Conservation (phyloP, 225 moss, liverwort and hornwort species). For the Lunularia cruciata region DNA sequence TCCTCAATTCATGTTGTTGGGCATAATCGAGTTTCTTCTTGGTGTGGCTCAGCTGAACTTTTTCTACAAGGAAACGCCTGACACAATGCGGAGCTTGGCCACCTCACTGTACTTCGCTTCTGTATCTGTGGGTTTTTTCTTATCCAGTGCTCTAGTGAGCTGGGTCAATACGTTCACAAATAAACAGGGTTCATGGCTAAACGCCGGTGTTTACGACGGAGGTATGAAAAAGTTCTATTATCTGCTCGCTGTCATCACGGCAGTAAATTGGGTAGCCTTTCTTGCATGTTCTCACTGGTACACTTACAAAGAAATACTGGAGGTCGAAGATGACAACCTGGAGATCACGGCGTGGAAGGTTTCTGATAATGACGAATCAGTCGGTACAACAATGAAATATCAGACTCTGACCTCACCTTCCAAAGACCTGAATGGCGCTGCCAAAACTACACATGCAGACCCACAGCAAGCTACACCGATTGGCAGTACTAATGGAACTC, state of each 20-base stretch:
- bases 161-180: slow-evolving; percentile 26
- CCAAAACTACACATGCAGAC: no score
- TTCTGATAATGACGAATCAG: no score
- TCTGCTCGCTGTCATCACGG: slow-evolving; percentile 26
- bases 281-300: slow-evolving; percentile 16
- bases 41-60: slow-evolving; percentile 66
- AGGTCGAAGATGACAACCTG: no score
- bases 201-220: slow-evolving; percentile 27
- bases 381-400: no score
- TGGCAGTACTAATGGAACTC: no score
- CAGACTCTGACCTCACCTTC: no score
- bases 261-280: slow-evolving; percentile 25
- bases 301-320: no score
- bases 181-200: slow-evolving; percentile 27
- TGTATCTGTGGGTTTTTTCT: slow-evolving; percentile 43
- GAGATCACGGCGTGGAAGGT: no score
- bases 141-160: slow-evolving; percentile 31
- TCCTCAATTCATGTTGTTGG: slow-evolving; percentile 58
- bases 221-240: slow-evolving; percentile 40
- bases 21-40: slow-evolving; percentile 61
- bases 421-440: no score
- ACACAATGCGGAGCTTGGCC: slow-evolving; percentile 65
- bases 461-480: no score
- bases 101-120: slow-evolving; percentile 54
- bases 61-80: slow-evolving; percentile 62